Evolutionary conservation across 2,329 filamentous ascomycete species (phyloP), one percentile per base, ranked within the genome.

Genomic region (Nemania sp.): DNA sequence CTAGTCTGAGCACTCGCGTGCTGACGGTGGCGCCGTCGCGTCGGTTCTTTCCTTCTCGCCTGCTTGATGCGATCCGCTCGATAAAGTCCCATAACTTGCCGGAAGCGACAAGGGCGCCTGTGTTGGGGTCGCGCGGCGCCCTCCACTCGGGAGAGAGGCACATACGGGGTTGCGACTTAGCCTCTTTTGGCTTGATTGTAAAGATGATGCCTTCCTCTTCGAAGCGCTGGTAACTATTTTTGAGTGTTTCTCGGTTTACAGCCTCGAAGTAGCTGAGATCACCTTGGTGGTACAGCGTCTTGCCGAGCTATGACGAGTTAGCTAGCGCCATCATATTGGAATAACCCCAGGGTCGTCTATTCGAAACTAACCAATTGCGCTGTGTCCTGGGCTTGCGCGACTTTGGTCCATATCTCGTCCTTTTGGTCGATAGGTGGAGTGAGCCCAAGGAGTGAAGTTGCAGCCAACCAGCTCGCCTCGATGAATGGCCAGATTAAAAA

Each of bases 401-500:
- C 76, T 63, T 90, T 88, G 23, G 97, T 80, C 90, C 91, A 97
- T 5, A 82, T 77, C 42, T 88, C 84, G n/a, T 78, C 78, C n/a
- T 78, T 75, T 53, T 79, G 71, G 0, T 68, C 74, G 0, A 72
- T 66, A 3, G 90, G 91, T 1, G 92, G 91, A 0, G 90, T 88
- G 12, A 97, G 79, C 39, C 93, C 92, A 77, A 96, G 87, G 0
- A 97, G 77, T 0, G 89, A 91, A 0, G 97, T 88, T 0, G 91
- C 89, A 9, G 91, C 92, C 1, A 99, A 81, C 94, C 94, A 99
- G 47, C 83, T 88, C 0, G 92, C 89, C 72, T 99, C 94, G 61
- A 97, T 92, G 64, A 99, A 99, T 0, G 94, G 94, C 94, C 94
- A 99, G 59, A 99, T 91, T 17, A 99, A 75, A 78, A 97, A 99